These are phyloP conservation scores for Populus hybrid DNA, from an alignment of 441 rosid species.

Conservation along the genomic window DNA sequence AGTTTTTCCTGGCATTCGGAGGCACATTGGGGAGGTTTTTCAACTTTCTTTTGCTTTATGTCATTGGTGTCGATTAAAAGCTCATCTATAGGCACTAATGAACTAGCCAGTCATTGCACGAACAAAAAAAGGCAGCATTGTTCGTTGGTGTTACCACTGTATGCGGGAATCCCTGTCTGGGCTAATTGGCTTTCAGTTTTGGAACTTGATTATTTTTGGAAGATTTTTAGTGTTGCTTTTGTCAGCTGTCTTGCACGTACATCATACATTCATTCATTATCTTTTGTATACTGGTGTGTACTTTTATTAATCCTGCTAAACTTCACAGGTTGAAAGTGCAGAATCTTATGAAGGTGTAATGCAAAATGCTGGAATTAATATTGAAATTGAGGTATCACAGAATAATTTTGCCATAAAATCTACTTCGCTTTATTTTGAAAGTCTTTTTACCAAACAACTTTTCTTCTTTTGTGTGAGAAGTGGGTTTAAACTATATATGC, in stretches of 20 bases:
- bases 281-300: background rate
- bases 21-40: constrained; percentile 1
- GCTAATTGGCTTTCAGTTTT: background rate
- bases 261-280: background rate
- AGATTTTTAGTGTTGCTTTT: background rate
- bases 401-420: constrained; percentile 4
- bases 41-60: background rate
- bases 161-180: background rate
- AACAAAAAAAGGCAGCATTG: background rate
- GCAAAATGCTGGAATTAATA: constrained; percentile 73
- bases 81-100: no score
- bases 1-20: background rate
- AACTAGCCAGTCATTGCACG: background rate
- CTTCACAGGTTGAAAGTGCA: constrained; percentile 68
- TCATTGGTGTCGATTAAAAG: background rate
- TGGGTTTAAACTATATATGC: constrained; percentile 4
- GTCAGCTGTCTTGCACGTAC: background rate
- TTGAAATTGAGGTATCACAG: constrained; percentile 67
- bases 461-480: background rate
- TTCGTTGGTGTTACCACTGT: no score
- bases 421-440: constrained; percentile 1
- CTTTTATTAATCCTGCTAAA: background rate
- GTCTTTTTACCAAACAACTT: background rate
- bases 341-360: constrained; percentile 65
- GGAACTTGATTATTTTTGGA: background rate